Evolutionary conservation across 169 alveolate species (phyloP).

Genomic region (Toxoplasma gondii): DNA sequence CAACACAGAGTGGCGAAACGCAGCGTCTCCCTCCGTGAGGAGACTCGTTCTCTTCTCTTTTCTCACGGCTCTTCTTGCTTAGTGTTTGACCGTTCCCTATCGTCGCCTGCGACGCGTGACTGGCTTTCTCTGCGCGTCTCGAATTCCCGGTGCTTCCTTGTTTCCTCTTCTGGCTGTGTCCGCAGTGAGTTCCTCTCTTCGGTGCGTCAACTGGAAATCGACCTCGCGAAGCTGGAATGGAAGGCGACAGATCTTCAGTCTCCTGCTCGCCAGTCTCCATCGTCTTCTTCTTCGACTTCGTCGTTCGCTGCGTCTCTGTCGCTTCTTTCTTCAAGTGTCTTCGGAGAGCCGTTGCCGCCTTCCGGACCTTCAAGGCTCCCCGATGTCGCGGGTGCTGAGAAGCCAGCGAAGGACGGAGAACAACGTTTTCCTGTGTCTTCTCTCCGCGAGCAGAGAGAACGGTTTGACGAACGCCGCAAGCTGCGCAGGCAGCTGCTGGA

Average conservation of each 20-base stretch:
- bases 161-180: background rate
- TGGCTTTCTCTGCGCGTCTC: no score
- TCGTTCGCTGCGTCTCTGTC: background rate
- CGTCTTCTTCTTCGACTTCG: background rate
- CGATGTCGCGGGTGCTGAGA: no score
- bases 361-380: no score
- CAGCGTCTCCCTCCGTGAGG: no score
- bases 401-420: no score
- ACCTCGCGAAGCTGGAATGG: conserved; percentile 14
- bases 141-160: background rate
- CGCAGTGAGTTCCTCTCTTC: background rate
- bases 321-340: background rate
- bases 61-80: no score
- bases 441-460: background rate
- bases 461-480: background rate
- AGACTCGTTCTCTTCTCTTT: no score
- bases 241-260: background rate
- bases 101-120: no score
- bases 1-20: no score
- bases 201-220: background rate
- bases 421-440: background rate
- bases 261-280: background rate
- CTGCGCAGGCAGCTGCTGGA: conserved; percentile 8
- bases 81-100: no score
- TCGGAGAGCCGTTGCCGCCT: no score